Evolutionary conservation across 2,329 filamentous ascomycete genomes (phyloP), one percentile per base, ranked within the genome.

Genomic region (Penicillium sp.): DNA sequence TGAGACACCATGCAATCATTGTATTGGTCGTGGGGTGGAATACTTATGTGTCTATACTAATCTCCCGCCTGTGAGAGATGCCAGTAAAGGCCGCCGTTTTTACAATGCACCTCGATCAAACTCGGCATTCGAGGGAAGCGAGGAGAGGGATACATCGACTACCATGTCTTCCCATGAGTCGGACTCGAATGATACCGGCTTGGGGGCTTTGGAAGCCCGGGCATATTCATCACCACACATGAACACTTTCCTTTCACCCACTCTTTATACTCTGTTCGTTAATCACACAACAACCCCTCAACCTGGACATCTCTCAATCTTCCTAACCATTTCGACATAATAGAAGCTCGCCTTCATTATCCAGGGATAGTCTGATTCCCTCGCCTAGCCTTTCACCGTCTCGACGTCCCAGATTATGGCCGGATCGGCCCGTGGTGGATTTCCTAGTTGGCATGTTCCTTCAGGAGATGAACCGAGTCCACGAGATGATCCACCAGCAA

Each of bases 1-100:
- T 11, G 47, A 60, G 41, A 57, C 46, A 12, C 59, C 59, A 37
- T 62, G 59, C 27, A 62, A 62, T 51, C 57, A 62, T 33, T 60
- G 59, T 40, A 57, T 53, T 18, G 35, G 55, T 48, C 55, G 59
- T 1, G 59, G 53, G 2, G 53, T 62, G 15, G 53, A 58, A 20
- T 49, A 59, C 23, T 51, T 58, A 7, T 62, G 59, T 33, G 43
- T 60, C n/a, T 62, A 60, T 48, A 52, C 59, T 26, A 42, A 43
- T 25, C 25, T 51, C 7, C 46, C 47, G n/a, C 35, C 52, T 0
- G 47, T 29, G 20, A 44, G 20, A 43, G 49, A 52, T 31, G 15
- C 14, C 15, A 20, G 46, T 37, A 46, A 42, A 41, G 49, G 49
- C 29, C 47, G 37, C 22, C 49, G 40, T 15, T 18, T 35, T 20